Percentiles rank a stretch among this genome's conserved stretches.
These are phyloP conservation scores for Vaccinium vitisidaea DNA, from an alignment of 148 eudicot genomes.

Conservation along the genomic window DNA sequence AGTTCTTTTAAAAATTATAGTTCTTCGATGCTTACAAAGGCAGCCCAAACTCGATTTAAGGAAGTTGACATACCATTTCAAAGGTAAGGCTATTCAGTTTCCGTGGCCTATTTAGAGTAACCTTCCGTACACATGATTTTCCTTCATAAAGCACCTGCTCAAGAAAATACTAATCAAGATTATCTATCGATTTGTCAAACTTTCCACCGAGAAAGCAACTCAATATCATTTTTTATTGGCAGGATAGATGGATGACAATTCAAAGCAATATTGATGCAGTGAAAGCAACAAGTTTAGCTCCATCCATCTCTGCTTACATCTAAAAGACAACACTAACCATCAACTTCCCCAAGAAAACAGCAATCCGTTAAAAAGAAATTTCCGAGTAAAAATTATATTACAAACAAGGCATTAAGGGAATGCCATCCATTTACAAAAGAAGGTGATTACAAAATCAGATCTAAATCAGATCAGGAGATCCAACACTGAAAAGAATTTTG, in stretches of 20 bases:
- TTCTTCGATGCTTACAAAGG: not conserved
- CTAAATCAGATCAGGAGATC: not conserved
- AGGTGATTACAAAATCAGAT: not conserved
- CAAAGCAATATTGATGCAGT: not conserved
- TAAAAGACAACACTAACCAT: not conserved
- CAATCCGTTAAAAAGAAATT: not conserved
- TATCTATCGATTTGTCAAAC: not conserved
- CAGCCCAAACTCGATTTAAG: not conserved
- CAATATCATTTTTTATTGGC: not conserved
- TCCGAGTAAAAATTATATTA: no score
- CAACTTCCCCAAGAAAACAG: not conserved
- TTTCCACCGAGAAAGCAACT: not conserved
- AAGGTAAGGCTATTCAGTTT: conserved; percentile 19
- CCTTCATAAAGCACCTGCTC: conserved; percentile 21
- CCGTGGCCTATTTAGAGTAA: conserved; percentile 17
- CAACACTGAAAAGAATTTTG: not conserved
- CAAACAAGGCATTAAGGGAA: no score
- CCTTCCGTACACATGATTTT: conserved; percentile 5
- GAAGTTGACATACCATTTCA: conserved; percentile 16
- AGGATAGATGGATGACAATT: not conserved
- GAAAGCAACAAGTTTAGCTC: not conserved
- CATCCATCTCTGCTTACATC: not conserved
- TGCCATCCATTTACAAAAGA: no score
- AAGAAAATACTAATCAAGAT: not conserved
- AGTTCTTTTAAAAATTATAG: not conserved